Conservation (phyloP, 163 green algal genomes). For the Volvox carteri region DNA sequence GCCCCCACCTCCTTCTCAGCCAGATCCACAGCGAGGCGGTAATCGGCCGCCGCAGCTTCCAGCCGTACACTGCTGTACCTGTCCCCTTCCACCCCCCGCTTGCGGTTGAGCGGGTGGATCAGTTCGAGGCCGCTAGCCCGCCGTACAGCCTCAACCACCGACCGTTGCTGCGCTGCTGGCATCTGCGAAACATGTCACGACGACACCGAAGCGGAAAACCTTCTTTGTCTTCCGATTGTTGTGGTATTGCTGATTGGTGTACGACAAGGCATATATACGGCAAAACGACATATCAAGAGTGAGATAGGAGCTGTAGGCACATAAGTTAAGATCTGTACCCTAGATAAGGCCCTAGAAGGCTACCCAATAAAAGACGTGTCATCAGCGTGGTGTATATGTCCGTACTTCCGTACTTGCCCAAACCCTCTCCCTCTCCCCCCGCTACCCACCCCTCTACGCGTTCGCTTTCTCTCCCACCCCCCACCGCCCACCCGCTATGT, state of each 20-base stretch:
- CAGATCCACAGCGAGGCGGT: constrained; percentile 14
- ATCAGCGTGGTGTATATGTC: no score
- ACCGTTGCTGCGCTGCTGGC: background rate
- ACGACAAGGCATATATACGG: no score
- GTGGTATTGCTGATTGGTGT: no score
- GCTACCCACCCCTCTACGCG: background rate
- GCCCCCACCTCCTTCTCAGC: constrained; percentile 36
- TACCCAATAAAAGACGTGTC: no score
- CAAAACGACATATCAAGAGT: no score
- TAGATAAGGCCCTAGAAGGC: no score
- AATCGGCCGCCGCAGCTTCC: constrained; percentile 1
- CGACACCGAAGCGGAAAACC: no score
- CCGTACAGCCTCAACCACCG: background rate
- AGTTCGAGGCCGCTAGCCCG: background rate
- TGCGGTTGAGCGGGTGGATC: constrained; percentile 41
- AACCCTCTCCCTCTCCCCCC: background rate
- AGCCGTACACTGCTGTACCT: background rate
- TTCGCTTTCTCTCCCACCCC: background rate
- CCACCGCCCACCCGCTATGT: no score
- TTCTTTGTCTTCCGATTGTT: no score
- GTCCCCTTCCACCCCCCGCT: constrained; percentile 16
- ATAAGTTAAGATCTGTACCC: no score
- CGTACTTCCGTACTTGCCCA: background rate
- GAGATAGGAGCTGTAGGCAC: no score
- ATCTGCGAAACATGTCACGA: background rate